Conservation (phyloP, 192 early-diverging fungal genomes). For the Blastocladiella britannica region DNA sequence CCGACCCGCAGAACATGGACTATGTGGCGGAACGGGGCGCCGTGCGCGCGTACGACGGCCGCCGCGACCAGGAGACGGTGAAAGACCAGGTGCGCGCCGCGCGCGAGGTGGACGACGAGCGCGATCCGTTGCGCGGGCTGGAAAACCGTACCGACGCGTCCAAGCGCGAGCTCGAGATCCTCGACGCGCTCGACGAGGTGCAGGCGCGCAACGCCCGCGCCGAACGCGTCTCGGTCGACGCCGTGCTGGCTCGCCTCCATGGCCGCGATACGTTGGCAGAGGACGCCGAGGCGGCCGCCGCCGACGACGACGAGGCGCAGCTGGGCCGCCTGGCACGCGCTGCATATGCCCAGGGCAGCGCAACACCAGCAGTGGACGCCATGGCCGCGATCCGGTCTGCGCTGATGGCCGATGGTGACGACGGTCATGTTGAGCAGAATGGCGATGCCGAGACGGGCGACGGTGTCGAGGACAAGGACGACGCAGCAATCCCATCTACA, state of each 20-base stretch:
- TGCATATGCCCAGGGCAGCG: too few relatives aligned
- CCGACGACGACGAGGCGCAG: neutral
- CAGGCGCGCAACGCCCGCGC: conserved; percentile 61
- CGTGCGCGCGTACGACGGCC: conserved; percentile 83
- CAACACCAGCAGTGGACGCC: too few relatives aligned
- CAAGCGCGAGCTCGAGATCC: conserved; percentile 90
- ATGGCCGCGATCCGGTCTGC: too few relatives aligned
- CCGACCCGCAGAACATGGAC: conserved; percentile 85
- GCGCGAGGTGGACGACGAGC: conserved; percentile 60
- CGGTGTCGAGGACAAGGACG: too few relatives aligned
- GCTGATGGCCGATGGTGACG: too few relatives aligned
- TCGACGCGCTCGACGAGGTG: conserved; percentile 92
- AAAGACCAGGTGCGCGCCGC: conserved; percentile 31
- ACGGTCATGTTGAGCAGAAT: too few relatives aligned
- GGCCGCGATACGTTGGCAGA: conserved; percentile 9
- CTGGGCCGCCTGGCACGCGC: neutral
- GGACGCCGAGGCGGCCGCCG: conserved; percentile 11
- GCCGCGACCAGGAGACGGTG: conserved; percentile 45
- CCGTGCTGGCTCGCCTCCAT: conserved; percentile 29
- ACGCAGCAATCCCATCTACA: too few relatives aligned
- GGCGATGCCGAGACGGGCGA: too few relatives aligned
- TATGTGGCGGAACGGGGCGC: conserved; percentile 88
- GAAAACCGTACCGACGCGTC: conserved; percentile 86
- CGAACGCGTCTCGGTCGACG: conserved; percentile 53
- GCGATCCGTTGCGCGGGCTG: conserved; percentile 84